Evolutionary conservation across 768 basidiomycete genomes (phyloP).

Genomic region (Macrolepiota fuliginosa): DNA sequence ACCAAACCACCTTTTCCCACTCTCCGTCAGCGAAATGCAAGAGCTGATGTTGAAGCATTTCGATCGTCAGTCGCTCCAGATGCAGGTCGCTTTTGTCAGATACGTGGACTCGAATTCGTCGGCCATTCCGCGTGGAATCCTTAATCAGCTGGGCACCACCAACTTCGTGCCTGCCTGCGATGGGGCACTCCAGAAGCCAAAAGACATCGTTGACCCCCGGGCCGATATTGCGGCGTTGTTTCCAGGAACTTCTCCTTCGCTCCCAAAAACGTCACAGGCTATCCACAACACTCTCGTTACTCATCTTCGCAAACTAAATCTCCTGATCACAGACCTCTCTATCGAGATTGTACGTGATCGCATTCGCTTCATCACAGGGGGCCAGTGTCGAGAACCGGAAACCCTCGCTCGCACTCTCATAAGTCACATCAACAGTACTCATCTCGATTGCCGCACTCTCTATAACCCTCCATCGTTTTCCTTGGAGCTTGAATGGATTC

Average conservation of each 20-base stretch:
- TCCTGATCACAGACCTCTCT: slow-evolving; percentile 30
- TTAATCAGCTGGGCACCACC: slow-evolving; percentile 21
- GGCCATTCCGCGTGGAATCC: slow-evolving; percentile 24
- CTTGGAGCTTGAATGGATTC: slow-evolving; percentile 31
- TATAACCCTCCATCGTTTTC: not conserved
- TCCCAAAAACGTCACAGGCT: slow-evolving; percentile 12
- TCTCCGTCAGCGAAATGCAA: slow-evolving; percentile 10
- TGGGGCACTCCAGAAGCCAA: slow-evolving; percentile 21
- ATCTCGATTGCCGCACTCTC: not conserved
- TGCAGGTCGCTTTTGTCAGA: slow-evolving; percentile 7
- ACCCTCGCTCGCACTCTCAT: slow-evolving; percentile 3
- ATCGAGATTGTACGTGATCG: slow-evolving; percentile 31
- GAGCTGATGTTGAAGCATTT: slow-evolving; percentile 3
- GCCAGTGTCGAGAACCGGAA: not conserved
- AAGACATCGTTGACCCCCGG: slow-evolving; percentile 28
- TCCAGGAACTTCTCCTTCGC: slow-evolving; percentile 11
- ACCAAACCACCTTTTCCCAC: slow-evolving; percentile 16
- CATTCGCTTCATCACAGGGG: slow-evolving; percentile 28
- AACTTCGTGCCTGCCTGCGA: slow-evolving; percentile 26
- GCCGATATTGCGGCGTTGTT: slow-evolving; percentile 30
- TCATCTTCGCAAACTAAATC: slow-evolving; percentile 19
- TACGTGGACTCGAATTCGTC: slow-evolving; percentile 18
- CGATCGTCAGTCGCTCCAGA: slow-evolving; percentile 8
- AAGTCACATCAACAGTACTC: not conserved
- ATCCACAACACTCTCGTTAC: slow-evolving; percentile 15